Conservation (phyloP, 805 yeast species). For the Kluyveromyces lactis region DNA sequence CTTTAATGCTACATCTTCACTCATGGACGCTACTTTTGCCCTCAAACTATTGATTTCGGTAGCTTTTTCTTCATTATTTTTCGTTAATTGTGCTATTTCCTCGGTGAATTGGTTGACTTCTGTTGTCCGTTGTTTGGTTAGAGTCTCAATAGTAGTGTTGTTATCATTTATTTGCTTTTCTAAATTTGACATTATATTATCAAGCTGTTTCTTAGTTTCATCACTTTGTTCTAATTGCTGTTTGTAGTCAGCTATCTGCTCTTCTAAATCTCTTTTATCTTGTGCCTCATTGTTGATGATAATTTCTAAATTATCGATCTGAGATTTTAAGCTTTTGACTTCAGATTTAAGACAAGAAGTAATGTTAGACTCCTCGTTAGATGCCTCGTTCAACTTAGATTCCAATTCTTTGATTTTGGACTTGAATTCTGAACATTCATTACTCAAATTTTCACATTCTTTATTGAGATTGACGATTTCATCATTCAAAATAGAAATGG, state of each 20-base stretch:
- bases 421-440: slow-evolving; percentile 43
- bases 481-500: slow-evolving; percentile 31
- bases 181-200: slow-evolving; percentile 5
- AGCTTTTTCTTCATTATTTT: slow-evolving; percentile 6
- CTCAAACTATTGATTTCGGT: slow-evolving; percentile 18
- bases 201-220: slow-evolving; percentile 5
- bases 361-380: slow-evolving; percentile 31
- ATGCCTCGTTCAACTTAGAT: slow-evolving; percentile 29
- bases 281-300: slow-evolving; percentile 29
- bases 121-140: slow-evolving; percentile 9
- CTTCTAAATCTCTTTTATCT: slow-evolving; percentile 27
- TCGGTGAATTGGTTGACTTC: slow-evolving; percentile 19
- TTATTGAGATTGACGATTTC: slow-evolving; percentile 41
- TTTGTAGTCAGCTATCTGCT: slow-evolving; percentile 30
- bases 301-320: slow-evolving; percentile 34
- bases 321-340: slow-evolving; percentile 13
- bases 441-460: slow-evolving; percentile 43
- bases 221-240: slow-evolving; percentile 17
- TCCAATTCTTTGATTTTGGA: slow-evolving; percentile 34
- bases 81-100: slow-evolving; percentile 7
- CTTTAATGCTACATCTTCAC: slow-evolving; percentile 16
- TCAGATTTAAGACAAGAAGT: slow-evolving; percentile 10
- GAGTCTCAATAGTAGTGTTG: slow-evolving; percentile 15
- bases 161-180: slow-evolving; percentile 30
- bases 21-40: slow-evolving; percentile 16